These are phyloP conservation scores for Inosperma sp. DNA, from an alignment of 768 basidiomycete species.

Conservation along the genomic window DNA sequence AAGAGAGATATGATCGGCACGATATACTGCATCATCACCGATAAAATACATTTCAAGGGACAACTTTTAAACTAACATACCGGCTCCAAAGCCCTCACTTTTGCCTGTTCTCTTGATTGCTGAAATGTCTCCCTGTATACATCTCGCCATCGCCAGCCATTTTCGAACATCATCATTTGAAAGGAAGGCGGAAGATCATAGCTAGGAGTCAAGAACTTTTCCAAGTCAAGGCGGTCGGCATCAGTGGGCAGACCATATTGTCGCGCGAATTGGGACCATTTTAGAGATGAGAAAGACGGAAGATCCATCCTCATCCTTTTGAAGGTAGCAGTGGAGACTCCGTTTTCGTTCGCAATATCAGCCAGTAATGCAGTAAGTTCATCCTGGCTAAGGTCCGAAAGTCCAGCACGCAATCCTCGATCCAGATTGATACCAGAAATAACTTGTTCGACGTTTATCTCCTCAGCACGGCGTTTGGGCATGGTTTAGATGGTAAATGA, in stretches of 20 bases:
- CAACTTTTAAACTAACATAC: constrained; percentile 7
- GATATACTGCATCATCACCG: no score
- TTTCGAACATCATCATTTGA: neutral
- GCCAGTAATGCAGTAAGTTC: neutral
- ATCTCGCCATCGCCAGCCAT: neutral
- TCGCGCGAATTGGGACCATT: neutral
- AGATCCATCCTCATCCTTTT: neutral
- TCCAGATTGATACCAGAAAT: neutral
- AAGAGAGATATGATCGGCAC: no score
- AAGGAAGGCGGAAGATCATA: neutral
- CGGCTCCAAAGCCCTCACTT: constrained; percentile 5
- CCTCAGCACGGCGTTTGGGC: no score
- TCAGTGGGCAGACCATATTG: neutral
- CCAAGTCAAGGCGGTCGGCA: neutral
- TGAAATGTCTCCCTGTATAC: neutral
- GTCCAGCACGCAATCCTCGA: neutral
- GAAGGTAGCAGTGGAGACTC: neutral
- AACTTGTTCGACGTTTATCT: neutral
- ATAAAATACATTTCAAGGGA: no score
- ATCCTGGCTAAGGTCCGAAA: neutral
- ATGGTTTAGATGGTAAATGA: no score
- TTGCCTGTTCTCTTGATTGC: neutral
- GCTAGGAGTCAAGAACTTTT: neutral
- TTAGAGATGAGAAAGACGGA: neutral
- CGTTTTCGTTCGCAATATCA: neutral